Evolutionary conservation across 129 eudicot species (phyloP), one percentile per base, ranked within the genome.

Genomic region (Escallonia herrerae): DNA sequence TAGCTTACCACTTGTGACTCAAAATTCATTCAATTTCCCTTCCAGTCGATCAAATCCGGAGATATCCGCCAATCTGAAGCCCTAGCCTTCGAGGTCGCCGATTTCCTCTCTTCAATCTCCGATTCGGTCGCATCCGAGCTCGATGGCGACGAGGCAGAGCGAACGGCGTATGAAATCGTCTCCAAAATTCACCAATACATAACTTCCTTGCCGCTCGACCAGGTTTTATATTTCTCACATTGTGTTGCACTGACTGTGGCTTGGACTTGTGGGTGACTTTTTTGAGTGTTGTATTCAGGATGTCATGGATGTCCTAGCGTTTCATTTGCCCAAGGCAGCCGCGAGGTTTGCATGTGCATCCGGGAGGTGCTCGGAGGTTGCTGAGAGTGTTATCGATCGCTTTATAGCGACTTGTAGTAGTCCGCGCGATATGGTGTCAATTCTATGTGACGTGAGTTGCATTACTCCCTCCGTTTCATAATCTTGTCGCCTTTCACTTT

Each of bases 341-440:
- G 87, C 86, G 54, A 83, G 79, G 79, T 76, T 93, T 59, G 82
- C 83, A 5, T 76, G 85, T 59, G 75, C 22, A 51, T 93, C 95
- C 14, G 57, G 57, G 11, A 93, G 87, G 78, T 83, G 96, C 71
- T 71, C 63, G 64, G 90, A 79, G 66, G 55, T 83, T 68, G 88
- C 79, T 14, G 84, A 77, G 65, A 65, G 71, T 63, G 52, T 86
- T 53, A 68, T 93, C 56, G 58, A 86, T 64, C 79, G 12, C 40
- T 83, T 93, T 12, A 69, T 82, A 2, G 78, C 76, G 41, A 71
- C 55, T 37, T 88, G 95, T 75, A 81, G 76, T 77, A 81, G 76
- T 77, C 95, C 98, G 7, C 87, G 96, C 3, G 95, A 88, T 62
- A 81, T 93, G 98, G 86, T 93, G 58, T 70, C 98, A 0, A 75